Evolutionary conservation across 768 basidiomycete genomes (phyloP).

Genomic region (Amyloporia xantha): DNA sequence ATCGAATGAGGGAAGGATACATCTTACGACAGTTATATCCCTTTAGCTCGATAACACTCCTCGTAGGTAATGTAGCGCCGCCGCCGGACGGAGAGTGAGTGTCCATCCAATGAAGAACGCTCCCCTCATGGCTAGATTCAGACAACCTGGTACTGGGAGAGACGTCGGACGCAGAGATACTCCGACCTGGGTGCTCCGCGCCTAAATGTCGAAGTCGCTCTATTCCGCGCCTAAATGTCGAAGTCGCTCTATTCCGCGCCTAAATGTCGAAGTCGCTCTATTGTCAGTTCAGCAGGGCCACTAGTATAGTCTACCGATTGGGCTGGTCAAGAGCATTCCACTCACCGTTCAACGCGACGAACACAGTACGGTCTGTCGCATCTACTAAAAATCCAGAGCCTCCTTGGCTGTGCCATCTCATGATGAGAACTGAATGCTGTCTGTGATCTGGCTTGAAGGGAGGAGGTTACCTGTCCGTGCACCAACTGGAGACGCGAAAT

Average conservation of each 20-base stretch:
- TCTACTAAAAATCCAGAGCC: slow-evolving; percentile 50
- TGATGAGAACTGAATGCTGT: slow-evolving; percentile 85
- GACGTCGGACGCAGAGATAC: not conserved
- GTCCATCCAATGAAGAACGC: too few relatives aligned
- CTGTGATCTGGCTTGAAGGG: slow-evolving; percentile 92
- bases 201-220: slow-evolving; percentile 3
- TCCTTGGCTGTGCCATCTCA: not conserved
- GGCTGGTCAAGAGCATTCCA: slow-evolving; percentile 29
- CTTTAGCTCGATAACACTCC: too few relatives aligned
- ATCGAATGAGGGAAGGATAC: slow-evolving; percentile 94
- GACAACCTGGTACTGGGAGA: not conserved
- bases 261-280: slow-evolving; percentile 49
- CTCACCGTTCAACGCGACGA: slow-evolving; percentile 44
- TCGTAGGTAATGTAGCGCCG: too few relatives aligned
- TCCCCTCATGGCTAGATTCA: too few relatives aligned
- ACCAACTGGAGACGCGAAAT: slow-evolving; percentile 98
- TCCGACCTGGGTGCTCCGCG: slow-evolving; percentile 7
- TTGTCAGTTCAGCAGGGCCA: slow-evolving; percentile 18
- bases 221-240: slow-evolving; percentile 44
- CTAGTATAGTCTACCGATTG: slow-evolving; percentile 9
- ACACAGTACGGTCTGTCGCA: slow-evolving; percentile 70
- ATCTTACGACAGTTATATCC: slow-evolving; percentile 94
- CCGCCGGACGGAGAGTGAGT: too few relatives aligned
- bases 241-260: slow-evolving; percentile 59
- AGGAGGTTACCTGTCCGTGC: slow-evolving; percentile 94